Conservation (phyloP, 352 stramenopile species). For the Globisporangium radiosum region DNA sequence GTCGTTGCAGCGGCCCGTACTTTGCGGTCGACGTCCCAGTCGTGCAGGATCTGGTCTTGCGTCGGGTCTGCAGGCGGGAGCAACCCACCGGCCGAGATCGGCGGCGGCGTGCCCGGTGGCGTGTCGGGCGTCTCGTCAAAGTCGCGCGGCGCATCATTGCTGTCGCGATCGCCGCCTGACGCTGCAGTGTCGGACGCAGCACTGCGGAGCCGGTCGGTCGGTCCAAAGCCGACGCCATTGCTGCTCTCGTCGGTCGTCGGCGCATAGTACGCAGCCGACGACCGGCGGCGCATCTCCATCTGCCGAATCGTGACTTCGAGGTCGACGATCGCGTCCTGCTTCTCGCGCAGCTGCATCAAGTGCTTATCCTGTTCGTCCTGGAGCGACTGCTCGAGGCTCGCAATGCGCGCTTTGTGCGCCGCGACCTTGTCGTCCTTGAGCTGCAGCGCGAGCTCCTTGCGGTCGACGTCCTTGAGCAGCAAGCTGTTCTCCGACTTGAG, state of each 20-base stretch:
- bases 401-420: conserved; percentile 58
- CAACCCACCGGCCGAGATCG: conserved; percentile 47
- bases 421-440: conserved; percentile 59
- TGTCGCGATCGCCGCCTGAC: conserved; percentile 6
- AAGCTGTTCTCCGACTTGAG: conserved; percentile 68
- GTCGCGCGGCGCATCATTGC: neutral
- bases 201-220: conserved; percentile 27
- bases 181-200: conserved; percentile 13
- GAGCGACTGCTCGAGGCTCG: conserved; percentile 42
- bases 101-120: conserved; percentile 65
- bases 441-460: conserved; percentile 56
- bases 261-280: conserved; percentile 37
- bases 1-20: conserved; percentile 35
- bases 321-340: conserved; percentile 62
- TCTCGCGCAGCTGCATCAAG: conserved; percentile 55
- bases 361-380: conserved; percentile 62
- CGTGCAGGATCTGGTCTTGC: conserved; percentile 48
- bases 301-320: conserved; percentile 58
- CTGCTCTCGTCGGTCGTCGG: conserved; percentile 26
- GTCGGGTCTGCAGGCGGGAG: conserved; percentile 45
- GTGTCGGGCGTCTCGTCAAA: conserved; percentile 58
- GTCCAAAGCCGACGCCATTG: conserved; percentile 39
- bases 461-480: conserved; percentile 68
- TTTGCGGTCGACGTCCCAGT: conserved; percentile 65
- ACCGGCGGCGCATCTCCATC: conserved; percentile 47